These are phyloP conservation scores for Dryas alaskensis DNA, from an alignment of 306 rosid species.

Conservation along the genomic window DNA sequence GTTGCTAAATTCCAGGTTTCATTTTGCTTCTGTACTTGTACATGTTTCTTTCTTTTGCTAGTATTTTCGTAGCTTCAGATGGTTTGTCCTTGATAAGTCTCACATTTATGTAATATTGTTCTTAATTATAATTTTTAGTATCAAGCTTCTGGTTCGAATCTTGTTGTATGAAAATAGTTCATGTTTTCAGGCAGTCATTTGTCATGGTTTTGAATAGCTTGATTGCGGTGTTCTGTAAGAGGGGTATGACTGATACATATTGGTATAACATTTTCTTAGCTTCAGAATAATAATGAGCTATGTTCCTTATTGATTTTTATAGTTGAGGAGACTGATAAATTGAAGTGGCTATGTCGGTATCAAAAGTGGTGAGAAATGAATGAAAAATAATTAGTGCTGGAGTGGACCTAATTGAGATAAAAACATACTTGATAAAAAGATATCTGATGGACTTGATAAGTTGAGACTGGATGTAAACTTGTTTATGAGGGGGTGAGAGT, in stretches of 20 bases:
- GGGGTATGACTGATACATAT: background rate
- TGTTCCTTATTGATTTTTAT: conserved; percentile 7
- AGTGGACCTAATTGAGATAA: background rate
- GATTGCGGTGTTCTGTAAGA: background rate
- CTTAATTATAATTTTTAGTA: background rate
- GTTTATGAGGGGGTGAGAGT: background rate
- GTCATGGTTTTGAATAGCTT: background rate
- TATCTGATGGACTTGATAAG: background rate
- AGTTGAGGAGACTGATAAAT: background rate
- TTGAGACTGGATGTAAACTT: background rate
- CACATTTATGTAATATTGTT: background rate
- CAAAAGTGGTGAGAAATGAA: background rate
- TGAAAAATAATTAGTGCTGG: background rate
- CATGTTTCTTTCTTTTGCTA: background rate
- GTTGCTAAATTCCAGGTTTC: conserved; percentile 97
- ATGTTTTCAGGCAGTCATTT: background rate
- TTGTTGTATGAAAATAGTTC: background rate
- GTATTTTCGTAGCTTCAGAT: background rate
- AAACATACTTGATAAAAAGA: background rate
- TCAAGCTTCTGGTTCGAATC: background rate
- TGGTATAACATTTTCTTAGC: background rate
- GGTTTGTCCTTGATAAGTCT: background rate
- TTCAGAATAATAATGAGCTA: background rate
- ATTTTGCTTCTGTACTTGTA: conserved; percentile 7
- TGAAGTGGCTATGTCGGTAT: background rate